Percentiles rank a stretch among this genome's conserved stretches.
Conservation (phyloP, 139 green algal genomes). For the Chlamydomonas schloesseri region DNA sequence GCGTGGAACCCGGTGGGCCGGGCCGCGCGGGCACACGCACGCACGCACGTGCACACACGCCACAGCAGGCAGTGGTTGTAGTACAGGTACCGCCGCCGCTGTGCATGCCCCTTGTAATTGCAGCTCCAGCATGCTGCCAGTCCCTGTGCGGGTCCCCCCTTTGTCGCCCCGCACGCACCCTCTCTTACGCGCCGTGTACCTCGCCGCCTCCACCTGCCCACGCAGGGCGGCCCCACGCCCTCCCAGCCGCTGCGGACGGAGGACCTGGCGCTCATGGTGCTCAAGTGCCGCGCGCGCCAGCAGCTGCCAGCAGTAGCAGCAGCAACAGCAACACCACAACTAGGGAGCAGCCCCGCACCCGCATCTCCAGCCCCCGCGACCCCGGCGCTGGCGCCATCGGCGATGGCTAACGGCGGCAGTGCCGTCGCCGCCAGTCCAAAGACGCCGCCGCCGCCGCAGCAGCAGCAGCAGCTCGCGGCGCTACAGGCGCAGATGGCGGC, state of each 20-base stretch:
- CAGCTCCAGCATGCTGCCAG: no score
- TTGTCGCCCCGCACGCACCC: background rate
- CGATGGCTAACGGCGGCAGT: background rate
- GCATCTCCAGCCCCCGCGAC: background rate
- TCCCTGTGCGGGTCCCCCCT: no score
- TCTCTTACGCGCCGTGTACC: no score
- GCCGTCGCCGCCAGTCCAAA: background rate
- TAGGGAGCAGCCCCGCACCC: background rate
- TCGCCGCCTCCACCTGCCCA: no score
- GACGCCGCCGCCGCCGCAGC: background rate
- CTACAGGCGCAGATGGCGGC: background rate
- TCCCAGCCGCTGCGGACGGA: conserved; percentile 22
- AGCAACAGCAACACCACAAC: background rate
- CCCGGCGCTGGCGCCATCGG: background rate
- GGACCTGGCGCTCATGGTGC: conserved; percentile 10
- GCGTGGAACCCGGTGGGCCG: no score
- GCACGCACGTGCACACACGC: no score
- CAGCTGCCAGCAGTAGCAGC: background rate
- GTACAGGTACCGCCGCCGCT: no score
- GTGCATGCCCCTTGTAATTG: no score
- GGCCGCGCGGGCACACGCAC: no score
- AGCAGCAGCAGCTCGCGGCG: conserved; percentile 6
- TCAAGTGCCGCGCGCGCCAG: conserved; percentile 22
- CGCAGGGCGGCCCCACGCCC: conserved; percentile 19
- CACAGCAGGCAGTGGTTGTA: no score